Evolutionary conservation across 2,329 filamentous ascomycete species (phyloP).

Genomic region (Xylaria sp.): DNA sequence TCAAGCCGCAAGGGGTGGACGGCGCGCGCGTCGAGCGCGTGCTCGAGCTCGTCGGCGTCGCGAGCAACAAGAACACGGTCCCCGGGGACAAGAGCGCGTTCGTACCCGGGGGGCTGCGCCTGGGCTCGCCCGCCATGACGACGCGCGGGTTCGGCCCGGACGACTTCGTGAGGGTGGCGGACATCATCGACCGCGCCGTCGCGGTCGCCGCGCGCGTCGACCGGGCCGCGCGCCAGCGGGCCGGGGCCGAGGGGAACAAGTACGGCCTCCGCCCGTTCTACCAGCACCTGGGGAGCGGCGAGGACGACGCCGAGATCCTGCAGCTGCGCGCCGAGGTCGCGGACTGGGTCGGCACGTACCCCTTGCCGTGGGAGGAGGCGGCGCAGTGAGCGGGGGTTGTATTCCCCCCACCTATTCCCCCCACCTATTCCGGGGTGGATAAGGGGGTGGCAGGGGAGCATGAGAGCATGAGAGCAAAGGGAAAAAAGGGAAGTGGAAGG

Average conservation of each 20-base stretch:
- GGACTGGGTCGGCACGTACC: conserved; percentile 76
- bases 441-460: not conserved
- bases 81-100: conserved; percentile 93
- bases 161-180: conserved; percentile 85
- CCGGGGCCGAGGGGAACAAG: conserved; percentile 69
- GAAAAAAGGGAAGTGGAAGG: no score
- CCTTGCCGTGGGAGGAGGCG: conserved; percentile 63
- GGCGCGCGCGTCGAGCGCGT: conserved; percentile 88
- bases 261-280: conserved; percentile 69
- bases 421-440: not conserved
- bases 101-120: conserved; percentile 87
- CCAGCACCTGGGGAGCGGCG: conserved; percentile 68
- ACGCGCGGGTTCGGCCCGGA: conserved; percentile 87
- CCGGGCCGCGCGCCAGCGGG: conserved; percentile 70
- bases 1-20: conserved; percentile 86
- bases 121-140: conserved; percentile 97
- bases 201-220: conserved; percentile 77
- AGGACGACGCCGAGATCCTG: conserved; percentile 70
- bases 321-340: conserved; percentile 75
- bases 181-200: conserved; percentile 83
- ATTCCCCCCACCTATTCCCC: no score
- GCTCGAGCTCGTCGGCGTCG: conserved; percentile 89
- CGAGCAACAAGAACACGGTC: conserved; percentile 99
- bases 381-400: not conserved
- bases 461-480: not conserved